Base-by-base conservation (phyloP, 257 asterid species). In the Ballota nigra region DNA sequence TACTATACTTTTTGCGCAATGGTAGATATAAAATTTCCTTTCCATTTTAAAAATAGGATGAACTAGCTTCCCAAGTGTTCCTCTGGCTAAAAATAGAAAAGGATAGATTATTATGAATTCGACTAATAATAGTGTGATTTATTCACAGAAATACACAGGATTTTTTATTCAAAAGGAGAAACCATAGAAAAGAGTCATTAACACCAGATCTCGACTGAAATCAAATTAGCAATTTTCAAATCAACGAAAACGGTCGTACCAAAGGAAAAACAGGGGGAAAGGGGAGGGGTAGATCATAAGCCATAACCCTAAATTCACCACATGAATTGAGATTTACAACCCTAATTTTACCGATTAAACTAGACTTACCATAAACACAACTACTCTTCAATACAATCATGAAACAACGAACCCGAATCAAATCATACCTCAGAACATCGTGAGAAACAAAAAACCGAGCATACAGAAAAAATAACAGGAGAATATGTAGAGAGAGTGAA, bases 371-470 rank as follows among this genome's bases (percentile, higher is more conserved):
- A n/a, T n/a, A 36, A 61, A 16, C 8, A 31, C 6, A 71, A 56
- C 4, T 9, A 49, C 9, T 56, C 33, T n/a, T 15, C 59, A 20
- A 23, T 2, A 34, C 8, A 59, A 24, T 36, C 34, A 51, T 52
- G 28, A 9, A 61, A 60, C 2, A 13, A 61, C 7, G 7, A 53
- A 70, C 13, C 31, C 38, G 24, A 63, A 69, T 64, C 19, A 34
- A 29, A 5, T 13, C 68, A 59, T 79, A 66, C 81, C 67, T 83
- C 73, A 74, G 60, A 2, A 58, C 68, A 69, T 69, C 56, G 73
- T 47, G 71, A 63, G 34, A 61, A 57, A 18, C 45, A n/a, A 11
- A 66, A 66, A 60, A 18, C 13, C 20, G 31, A 60, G 23, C 29
- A 36, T 2, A 60, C 34, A 49, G 18, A 59, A 18, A 16, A 31